Conservation (phyloP, 2,329 filamentous ascomycete genomes). For the Curvularia verruculosa region DNA sequence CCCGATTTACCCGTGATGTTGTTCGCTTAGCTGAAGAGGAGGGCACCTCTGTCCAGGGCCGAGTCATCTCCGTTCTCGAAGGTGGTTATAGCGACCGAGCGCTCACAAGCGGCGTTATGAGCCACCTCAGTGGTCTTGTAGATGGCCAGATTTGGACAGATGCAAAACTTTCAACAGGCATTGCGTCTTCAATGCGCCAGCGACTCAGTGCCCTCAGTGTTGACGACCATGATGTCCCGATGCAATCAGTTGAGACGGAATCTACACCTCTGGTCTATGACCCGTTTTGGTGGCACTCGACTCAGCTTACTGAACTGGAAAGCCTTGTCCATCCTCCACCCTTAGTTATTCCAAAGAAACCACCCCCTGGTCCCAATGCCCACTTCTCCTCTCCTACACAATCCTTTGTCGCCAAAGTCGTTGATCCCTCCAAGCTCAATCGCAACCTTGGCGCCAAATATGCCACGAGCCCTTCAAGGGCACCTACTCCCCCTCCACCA, state of each 20-base stretch:
- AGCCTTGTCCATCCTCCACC: slow-evolving; percentile 42
- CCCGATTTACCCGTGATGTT: slow-evolving; percentile 84
- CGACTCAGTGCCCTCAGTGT: slow-evolving; percentile 54
- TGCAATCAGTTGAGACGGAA: slow-evolving; percentile 29
- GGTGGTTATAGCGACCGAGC: slow-evolving; percentile 96
- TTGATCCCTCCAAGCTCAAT: slow-evolving; percentile 69
- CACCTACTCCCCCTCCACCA: slow-evolving; percentile 72
- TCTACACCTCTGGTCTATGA: slow-evolving; percentile 45
- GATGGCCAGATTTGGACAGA: slow-evolving; percentile 55
- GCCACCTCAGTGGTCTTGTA: slow-evolving; percentile 84
- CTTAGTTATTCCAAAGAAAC: slow-evolving; percentile 62
- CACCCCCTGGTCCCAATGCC: slow-evolving; percentile 63
- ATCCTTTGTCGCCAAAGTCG: slow-evolving; percentile 81
- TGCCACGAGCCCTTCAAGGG: slow-evolving; percentile 48
- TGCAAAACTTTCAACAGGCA: slow-evolving; percentile 50
- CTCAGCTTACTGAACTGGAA: slow-evolving; percentile 41
- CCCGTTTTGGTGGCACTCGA: slow-evolving; percentile 53
- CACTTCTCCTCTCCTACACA: slow-evolving; percentile 89
- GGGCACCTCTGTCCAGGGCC: slow-evolving; percentile 76
- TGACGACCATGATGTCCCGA: slow-evolving; percentile 25
- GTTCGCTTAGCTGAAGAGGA: slow-evolving; percentile 82
- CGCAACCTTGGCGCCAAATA: slow-evolving; percentile 64
- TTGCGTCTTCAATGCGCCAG: slow-evolving; percentile 65
- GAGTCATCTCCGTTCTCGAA: slow-evolving; percentile 91
- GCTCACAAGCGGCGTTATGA: slow-evolving; percentile 83